These are phyloP conservation scores for Sarcomyxa edulis DNA, from an alignment of 768 basidiomycete species.

Conservation along the genomic window DNA sequence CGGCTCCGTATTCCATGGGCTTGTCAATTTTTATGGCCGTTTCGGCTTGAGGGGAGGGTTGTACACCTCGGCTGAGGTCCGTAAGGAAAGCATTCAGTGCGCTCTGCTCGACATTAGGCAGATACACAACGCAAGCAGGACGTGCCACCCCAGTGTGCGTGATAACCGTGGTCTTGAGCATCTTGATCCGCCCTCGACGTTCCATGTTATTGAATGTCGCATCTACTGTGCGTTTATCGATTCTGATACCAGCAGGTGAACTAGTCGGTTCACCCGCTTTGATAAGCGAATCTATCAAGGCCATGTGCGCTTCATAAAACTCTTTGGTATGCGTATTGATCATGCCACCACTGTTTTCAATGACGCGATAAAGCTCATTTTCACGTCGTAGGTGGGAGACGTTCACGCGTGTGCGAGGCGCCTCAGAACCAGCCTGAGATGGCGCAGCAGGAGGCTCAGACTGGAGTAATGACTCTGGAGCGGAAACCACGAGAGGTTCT, in stretches of 20 bases:
- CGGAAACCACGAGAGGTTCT: no score
- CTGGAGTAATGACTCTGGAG: no score
- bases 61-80: constrained; percentile 38
- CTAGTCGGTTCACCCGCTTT: constrained; percentile 66
- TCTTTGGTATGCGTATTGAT: constrained; percentile 62
- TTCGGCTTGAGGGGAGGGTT: constrained; percentile 26
- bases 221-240: constrained; percentile 70
- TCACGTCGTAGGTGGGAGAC: constrained; percentile 77
- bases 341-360: constrained; percentile 66
- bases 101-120: constrained; percentile 51
- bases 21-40: constrained; percentile 49
- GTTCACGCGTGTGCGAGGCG: constrained; percentile 51
- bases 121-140: constrained; percentile 58
- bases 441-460: not conserved
- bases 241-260: constrained; percentile 58
- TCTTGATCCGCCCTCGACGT: constrained; percentile 60
- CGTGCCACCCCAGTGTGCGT: constrained; percentile 55
- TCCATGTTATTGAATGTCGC: constrained; percentile 58
- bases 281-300: constrained; percentile 52
- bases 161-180: constrained; percentile 59
- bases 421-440: no score
- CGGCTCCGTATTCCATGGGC: constrained; percentile 50
- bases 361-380: constrained; percentile 66
- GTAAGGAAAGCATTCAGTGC: constrained; percentile 54
- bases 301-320: constrained; percentile 61